Base-by-base conservation (phyloP, 768 basidiomycete genomes). In the Russula vinacea region DNA sequence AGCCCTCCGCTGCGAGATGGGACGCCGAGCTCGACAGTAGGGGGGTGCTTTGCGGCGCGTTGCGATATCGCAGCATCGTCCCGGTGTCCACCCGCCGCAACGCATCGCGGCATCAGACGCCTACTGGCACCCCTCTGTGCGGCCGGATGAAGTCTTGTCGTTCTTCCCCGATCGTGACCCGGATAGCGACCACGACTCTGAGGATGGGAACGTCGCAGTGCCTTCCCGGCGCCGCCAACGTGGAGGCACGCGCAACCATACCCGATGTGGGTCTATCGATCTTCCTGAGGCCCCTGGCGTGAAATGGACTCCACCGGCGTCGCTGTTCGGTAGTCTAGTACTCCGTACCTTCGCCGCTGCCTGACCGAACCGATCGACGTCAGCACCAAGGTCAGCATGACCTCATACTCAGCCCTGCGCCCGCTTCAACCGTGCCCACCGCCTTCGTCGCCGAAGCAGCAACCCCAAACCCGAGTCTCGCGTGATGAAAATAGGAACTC, bases 41-140 rank as follows among this genome's bases (percentile, higher is more conserved):
- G 74, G 19, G 72, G 74, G 22, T 77, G 83, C 1, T 74, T 84
- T 54, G 77, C 82, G 1, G 73, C 81, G 22, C 79, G 85, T 52
- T 85, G 90, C 69, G 84, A 88, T 69, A 81, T 87, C 56, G 74
- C 77, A 2, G 72, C 78, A 13, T 83, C 86, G 2, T 70, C 79
- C 17, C 83, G 83, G 81, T 76, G 74, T 1, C 17, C 71, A 45
- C 56, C 60, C 57, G 74, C 75, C 57, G 51, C 29, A 5, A 29
- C 60, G 70, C n/a, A n/a, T n/a, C n/a, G n/a, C n/a, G n/a, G n/a
- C n/a, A n/a, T n/a, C n/a, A n/a, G n/a, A n/a, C n/a, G n/a, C n/a
- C n/a, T n/a, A n/a, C n/a, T n/a, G n/a, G n/a, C n/a, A n/a, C n/a
- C n/a, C n/a, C n/a, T n/a, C n/a, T n/a, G n/a, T n/a, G n/a, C n/a